A percentile compares a stretch with the other conserved stretches of the same genome.
phyloP scores from a whole-genome alignment of 306 rosid species.

The Psophocarpus tetragonolobus region DNA sequence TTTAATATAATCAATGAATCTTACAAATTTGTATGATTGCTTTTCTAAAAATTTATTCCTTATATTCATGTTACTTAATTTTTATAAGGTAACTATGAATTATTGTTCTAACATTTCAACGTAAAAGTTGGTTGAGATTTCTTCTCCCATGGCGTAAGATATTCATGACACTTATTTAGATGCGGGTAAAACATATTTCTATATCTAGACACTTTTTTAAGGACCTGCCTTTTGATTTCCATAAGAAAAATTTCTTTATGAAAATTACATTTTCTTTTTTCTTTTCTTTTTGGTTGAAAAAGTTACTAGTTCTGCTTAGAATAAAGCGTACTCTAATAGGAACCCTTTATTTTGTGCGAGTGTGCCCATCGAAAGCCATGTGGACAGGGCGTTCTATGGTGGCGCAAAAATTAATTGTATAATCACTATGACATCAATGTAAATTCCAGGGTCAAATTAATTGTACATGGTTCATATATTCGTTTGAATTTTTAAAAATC shows the following conservation, averaged over 20 bases:
- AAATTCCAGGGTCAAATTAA: no score
- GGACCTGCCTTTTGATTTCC: not conserved
- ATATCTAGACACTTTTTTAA: not conserved
- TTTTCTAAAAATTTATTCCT: not conserved
- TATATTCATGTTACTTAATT: not conserved
- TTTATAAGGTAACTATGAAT: not conserved
- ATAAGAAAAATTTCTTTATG: not conserved
- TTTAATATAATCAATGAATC: not conserved
- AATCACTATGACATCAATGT: no score
- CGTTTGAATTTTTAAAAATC: no score
- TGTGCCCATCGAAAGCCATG: no score
- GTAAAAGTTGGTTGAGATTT: not conserved
- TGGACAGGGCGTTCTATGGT: no score
- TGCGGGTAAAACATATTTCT: not conserved
- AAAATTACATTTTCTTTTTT: not conserved
- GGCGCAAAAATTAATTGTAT: no score
- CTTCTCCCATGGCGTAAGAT: not conserved
- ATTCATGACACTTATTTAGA: not conserved
- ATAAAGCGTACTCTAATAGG: not conserved
- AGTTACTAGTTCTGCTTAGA: not conserved
- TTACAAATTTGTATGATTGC: not conserved
- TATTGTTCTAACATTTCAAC: not conserved
- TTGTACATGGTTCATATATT: no score
- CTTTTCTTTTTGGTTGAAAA: not conserved
- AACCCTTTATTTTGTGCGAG: not conserved